Base-by-base conservation (phyloP, 2,329 filamentous ascomycete genomes). In the Cadophora malorum region DNA sequence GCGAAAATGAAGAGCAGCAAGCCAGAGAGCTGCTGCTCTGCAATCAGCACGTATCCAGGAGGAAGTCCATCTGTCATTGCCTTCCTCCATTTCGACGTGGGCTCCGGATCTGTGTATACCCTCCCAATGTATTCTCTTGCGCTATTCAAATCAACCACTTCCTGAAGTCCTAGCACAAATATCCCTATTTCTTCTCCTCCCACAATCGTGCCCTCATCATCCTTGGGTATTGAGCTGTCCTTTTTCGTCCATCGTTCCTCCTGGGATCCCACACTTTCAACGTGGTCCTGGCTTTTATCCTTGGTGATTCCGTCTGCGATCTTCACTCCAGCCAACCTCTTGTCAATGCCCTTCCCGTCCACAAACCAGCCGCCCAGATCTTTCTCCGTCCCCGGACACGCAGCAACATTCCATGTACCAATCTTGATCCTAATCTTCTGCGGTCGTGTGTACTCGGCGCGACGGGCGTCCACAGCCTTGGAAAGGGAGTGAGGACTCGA, bases 401-500 rank as follows among this genome's bases (percentile, higher is more conserved):
- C 90, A 4, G 94, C 96, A 19, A 97, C 93, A 79, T 99, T 99
- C 96, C 96, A 99, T 0, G 92, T 91, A 52, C 95, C 96, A 63
- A 99, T 86, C 80, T 97, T 97, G 79, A 99, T 87, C 72, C 90
- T 90, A 73, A 97, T 88, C 62, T 86, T 86, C 77, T 90, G 90
- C 53, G 89, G 87, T 47, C 89, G 87, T 31, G 91, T 90, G 78
- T 94, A 99, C 78, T 98, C 94, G 60, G 86, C 81, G 75, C 90
- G 87, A 64, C 96, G 87, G 49, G 91, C 89, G 76, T 90, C 87
- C 49, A 98, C 83, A 35, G 87, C 87, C 69, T 82, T 83, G 56
- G 87, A 86, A n/a, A 91, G 84, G 3, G 88, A 89, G 64, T 85
- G 83, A 0, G 85, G 86, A 47, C 81, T 83, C 16, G 83, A 77